Conservation (phyloP, 73 alveolate genomes). For the Tetrahymena elliotti region DNA sequence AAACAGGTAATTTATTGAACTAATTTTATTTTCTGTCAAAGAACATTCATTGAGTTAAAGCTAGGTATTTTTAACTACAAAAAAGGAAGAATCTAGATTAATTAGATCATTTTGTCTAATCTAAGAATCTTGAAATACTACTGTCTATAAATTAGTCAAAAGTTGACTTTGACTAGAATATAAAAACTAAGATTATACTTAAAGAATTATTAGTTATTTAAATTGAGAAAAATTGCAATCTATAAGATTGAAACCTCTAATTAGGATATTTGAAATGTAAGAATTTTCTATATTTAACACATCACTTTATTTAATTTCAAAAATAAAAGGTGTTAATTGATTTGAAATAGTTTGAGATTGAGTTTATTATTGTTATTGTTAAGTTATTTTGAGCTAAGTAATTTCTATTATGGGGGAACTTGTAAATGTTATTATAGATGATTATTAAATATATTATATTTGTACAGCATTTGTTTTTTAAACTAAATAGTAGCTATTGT, state of each 20-base stretch:
- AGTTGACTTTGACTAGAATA: not conserved
- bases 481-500: not conserved
- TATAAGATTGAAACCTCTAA: not conserved
- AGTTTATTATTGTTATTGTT: not conserved
- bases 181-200: not conserved
- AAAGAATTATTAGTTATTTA: too few species aligned
- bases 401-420: not conserved
- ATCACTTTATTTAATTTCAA: not conserved
- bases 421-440: not conserved
- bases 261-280: too few species aligned
- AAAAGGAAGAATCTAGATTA: not conserved
- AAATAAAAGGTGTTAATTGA: not conserved
- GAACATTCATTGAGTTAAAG: not conserved
- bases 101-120: not conserved
- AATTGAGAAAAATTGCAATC: not conserved
- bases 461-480: not conserved
- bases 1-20: not conserved
- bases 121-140: not conserved
- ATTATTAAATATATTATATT: too few species aligned
- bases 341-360: too few species aligned
- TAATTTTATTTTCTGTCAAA: not conserved
- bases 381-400: too few species aligned
- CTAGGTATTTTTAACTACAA: not conserved
- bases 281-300: not conserved
- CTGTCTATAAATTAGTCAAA: not conserved